Conservation (phyloP, 164 flowering plant species). For the Magnolia changhungtana region DNA sequence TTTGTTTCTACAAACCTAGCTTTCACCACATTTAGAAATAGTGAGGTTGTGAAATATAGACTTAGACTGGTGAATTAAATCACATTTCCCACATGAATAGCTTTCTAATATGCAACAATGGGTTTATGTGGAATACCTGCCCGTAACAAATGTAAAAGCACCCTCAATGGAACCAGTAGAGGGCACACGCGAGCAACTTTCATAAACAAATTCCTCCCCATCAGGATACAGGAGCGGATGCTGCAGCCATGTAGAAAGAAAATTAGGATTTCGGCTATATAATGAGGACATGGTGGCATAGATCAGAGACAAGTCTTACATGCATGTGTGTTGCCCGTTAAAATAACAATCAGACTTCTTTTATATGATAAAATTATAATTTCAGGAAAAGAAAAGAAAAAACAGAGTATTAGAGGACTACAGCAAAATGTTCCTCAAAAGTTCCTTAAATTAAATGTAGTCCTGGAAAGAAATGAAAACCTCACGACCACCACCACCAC, state of each 20-base stretch:
- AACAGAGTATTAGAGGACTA: too few species aligned
- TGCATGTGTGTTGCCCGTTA: not conserved
- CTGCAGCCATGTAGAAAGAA: constrained; percentile 37
- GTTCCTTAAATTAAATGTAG: too few species aligned
- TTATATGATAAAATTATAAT: too few species aligned
- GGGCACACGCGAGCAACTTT: constrained; percentile 57
- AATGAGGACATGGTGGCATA: not conserved
- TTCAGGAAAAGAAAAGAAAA: too few species aligned
- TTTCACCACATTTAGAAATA: too few species aligned
- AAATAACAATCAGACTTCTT: too few species aligned
- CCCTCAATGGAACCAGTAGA: constrained; percentile 81
- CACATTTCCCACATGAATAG: not conserved
- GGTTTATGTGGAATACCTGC: constrained; percentile 57
- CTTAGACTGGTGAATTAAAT: too few species aligned
- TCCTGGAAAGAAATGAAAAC: too few species aligned
- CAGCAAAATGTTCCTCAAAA: too few species aligned
- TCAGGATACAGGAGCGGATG: constrained; percentile 66
- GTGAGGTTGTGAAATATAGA: too few species aligned
- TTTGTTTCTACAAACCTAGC: too few species aligned
- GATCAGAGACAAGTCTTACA: not conserved
- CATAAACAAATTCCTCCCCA: constrained; percentile 71
- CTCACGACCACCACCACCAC: too few species aligned
- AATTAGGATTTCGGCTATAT: not conserved
- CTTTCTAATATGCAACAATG: not conserved
- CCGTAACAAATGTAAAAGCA: constrained; percentile 81